Evolutionary conservation across 345 rosid genomes (phyloP), one percentile per base, ranked within the genome.

Genomic region (Rhizophora mangle): DNA sequence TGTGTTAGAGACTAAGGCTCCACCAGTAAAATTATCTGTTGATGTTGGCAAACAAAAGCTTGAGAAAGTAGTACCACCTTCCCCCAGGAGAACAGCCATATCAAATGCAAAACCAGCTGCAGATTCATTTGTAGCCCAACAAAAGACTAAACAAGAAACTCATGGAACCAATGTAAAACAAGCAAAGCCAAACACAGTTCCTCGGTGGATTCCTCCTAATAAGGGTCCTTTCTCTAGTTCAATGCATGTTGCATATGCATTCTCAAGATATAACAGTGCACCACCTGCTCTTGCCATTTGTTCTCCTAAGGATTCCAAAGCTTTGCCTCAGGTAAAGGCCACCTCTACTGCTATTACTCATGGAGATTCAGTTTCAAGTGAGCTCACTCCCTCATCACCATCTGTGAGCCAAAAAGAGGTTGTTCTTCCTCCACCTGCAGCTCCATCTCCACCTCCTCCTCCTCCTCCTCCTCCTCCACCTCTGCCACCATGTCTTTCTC

Each of bases 201-300:
- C 93, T 65, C 85, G 92, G 69, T 92, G 98, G 99, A 83, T 92
- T 71, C 94, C 98, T 32, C 72, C 96, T 22, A 89, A 90, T 82
- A 95, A 86, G 79, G 98, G 91, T 63, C 87, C 94, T 51, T 86
- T 82, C 65, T 74, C 81, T 55, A 87, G 85, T 82, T 90, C 97
- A 43, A 85, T 89, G 96, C 94, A 85, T 71, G 92, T 87, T 64
- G 78, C 88, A 27, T 86, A 86, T 79, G 96, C 97, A 4, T 96
- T 92, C 10, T 83, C 96, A 66, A 82, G 91, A 78, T 78, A 82
- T 72, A 88, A 87, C 70, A 95, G 91, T 81, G 92, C 94, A 58
- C 94, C 95, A 16, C 89, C 97, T 71, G 78, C 83, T 65, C 87
- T 89, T 71, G 78, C 94, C 30, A 27, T 75, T 39, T 72, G 70